Evolutionary conservation across 129 eudicot genomes (phyloP).

Genomic region (Chrysanthemum makinoi): DNA sequence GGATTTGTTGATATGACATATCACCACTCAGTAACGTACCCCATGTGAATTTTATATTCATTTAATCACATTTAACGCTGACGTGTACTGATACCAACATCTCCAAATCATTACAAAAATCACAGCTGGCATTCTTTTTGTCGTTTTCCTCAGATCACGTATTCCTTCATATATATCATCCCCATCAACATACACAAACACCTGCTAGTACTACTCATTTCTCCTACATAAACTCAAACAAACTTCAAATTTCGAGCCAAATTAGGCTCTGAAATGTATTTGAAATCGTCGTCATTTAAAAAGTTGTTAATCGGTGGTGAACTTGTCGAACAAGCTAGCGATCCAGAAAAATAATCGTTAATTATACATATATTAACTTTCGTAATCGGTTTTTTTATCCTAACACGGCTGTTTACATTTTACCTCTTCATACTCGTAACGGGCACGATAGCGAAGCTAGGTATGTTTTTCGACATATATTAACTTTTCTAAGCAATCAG

Average conservation of each 20-base stretch:
- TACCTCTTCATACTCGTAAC: too few relatives aligned
- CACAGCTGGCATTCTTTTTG: conserved; percentile 23
- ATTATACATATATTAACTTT: too few relatives aligned
- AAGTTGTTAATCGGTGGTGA: conserved; percentile 56
- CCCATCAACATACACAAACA: conserved; percentile 15
- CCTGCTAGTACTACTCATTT: background rate
- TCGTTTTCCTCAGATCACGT: conserved; percentile 25
- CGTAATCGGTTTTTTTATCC: too few relatives aligned
- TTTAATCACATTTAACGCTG: background rate
- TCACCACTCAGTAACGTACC: conserved; percentile 25
- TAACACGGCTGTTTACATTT: too few relatives aligned
- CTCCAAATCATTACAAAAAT: conserved; percentile 28
- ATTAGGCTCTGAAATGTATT: conserved; percentile 67
- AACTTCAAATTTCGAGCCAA: conserved; percentile 28
- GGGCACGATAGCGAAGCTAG: too few relatives aligned
- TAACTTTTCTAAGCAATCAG: too few relatives aligned
- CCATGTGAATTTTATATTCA: conserved; percentile 22
- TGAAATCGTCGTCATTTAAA: conserved; percentile 34
- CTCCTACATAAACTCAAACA: background rate
- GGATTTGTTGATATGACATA: conserved; percentile 10
- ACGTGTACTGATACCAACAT: conserved; percentile 32
- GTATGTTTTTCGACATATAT: too few relatives aligned
- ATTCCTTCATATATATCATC: background rate
- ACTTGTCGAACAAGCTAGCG: conserved; percentile 40
- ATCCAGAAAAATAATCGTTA: conserved; percentile 11